These are phyloP conservation scores for Sclerotinia spermophila DNA, from an alignment of 2,329 filamentous ascomycete genomes.

Conservation along the genomic window DNA sequence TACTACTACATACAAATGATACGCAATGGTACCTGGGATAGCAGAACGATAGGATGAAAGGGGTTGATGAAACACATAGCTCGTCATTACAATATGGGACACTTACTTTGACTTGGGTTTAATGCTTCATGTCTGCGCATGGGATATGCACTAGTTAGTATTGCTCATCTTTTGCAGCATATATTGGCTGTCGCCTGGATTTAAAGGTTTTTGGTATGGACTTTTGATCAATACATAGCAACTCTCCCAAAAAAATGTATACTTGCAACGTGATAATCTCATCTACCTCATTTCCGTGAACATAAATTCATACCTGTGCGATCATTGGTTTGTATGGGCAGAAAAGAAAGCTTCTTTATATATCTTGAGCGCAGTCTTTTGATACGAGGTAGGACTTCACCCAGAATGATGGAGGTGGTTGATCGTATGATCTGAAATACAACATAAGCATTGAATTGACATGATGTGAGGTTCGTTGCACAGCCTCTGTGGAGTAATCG, in stretches of 20 bases:
- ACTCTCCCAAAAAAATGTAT: not conserved
- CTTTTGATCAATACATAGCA: not conserved
- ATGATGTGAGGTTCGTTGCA: not conserved
- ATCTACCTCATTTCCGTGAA: not conserved
- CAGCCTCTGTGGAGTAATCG: not conserved
- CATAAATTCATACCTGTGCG: not conserved
- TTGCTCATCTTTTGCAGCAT: not conserved
- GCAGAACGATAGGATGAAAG: not conserved
- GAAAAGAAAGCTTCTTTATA: not conserved
- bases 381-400: not conserved
- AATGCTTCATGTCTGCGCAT: not conserved
- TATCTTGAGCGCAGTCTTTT: not conserved
- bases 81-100: not conserved
- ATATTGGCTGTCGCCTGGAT: not conserved
- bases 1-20: not conserved
- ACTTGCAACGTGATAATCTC: not conserved
- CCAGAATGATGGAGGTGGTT: not conserved
- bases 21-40: not conserved
- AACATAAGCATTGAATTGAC: not conserved
- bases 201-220: not conserved
- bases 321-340: not conserved
- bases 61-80: not conserved
- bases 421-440: not conserved
- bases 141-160: not conserved
- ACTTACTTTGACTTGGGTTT: not conserved